Conservation (phyloP, 225 moss, liverwort and hornwort genomes). For the Marchantia polymorpha region DNA sequence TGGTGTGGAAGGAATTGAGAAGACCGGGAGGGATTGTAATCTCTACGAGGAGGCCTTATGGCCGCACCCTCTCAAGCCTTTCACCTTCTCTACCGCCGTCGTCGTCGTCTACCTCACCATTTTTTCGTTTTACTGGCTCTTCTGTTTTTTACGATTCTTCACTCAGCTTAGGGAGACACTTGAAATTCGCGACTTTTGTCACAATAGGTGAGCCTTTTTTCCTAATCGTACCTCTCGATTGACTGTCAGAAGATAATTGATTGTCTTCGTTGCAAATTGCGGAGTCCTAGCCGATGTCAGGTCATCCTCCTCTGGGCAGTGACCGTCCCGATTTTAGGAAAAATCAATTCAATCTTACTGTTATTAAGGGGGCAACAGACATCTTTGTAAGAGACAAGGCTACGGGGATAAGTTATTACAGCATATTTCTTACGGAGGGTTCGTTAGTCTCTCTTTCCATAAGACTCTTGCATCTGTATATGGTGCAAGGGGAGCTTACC, state of each 20-base stretch:
- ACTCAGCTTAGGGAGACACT: slow-evolving; percentile 91
- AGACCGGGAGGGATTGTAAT: slow-evolving; percentile 76
- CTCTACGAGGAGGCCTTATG: slow-evolving; percentile 75
- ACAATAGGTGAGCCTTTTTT: slow-evolving; percentile 58
- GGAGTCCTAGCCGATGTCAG: background rate
- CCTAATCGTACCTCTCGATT: background rate
- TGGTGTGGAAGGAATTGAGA: slow-evolving; percentile 79
- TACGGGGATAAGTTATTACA: background rate
- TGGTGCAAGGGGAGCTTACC: background rate
- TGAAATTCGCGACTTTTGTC: slow-evolving; percentile 91
- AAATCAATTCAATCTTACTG: no score
- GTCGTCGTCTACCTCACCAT: slow-evolving; percentile 75
- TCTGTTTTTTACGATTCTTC: slow-evolving; percentile 95
- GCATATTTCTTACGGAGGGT: background rate
- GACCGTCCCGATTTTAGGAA: background rate
- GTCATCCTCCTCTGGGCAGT: background rate
- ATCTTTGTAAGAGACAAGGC: no score
- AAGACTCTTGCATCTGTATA: background rate
- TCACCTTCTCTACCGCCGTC: slow-evolving; percentile 64
- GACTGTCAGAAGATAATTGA: background rate
- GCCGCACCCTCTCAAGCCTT: slow-evolving; percentile 68
- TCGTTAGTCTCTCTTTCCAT: background rate
- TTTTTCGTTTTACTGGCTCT: slow-evolving; percentile 87
- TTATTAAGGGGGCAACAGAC: no score
- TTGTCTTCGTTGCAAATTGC: background rate